Base-by-base conservation (phyloP, 2,329 filamentous ascomycete genomes). In the Drechslerella stenobrocha region DNA sequence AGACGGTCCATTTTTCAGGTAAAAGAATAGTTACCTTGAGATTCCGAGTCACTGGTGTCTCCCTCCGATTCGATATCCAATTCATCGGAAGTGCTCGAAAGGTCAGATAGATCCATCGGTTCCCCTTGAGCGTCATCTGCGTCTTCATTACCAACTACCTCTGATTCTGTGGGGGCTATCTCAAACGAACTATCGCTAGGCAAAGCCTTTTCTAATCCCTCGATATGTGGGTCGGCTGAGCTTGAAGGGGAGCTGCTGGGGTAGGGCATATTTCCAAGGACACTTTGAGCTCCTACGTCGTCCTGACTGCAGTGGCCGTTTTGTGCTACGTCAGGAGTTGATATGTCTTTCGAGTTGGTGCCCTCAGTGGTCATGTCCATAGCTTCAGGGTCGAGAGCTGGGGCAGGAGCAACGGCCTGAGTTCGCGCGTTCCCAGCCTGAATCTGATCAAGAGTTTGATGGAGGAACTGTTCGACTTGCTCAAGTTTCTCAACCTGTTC, bases 391-490 rank as follows among this genome's bases (percentile, higher is more conserved):
- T n/a, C 47, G 15, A 47, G 32, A 30, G 30, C 34, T 2, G 50
- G 18, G 15, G 48, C 48, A 8, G 44, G 40, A 15, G 48, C 61
- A 22, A 34, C 44, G 26, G 24, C 48, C 9, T 5, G 30, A 15
- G 48, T 42, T 24, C 52, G 42, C n/a, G 15, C 15, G 20, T 26
- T 28, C 9, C 55, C 48, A 8, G 55, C 15, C 11, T 42, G 30
- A 15, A 66, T 50, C 35, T 66, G 61, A 24, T 55, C 48, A 5
- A 66, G 46, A 7, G 61, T 66, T 24, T 59, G 48, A 40, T 66
- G 61, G 24, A 66, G 53, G 30, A 66, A 66, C 35, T 59, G 32
- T 46, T 66, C 61, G 40, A 66, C 61, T 40, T 58, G 55, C 13
- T 66, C 44, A 15, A 47, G 44, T 18, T 47, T 47, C 23, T 47